Base-by-base conservation (phyloP, 306 rosid genomes). In the Heteromeles arbutifolia region DNA sequence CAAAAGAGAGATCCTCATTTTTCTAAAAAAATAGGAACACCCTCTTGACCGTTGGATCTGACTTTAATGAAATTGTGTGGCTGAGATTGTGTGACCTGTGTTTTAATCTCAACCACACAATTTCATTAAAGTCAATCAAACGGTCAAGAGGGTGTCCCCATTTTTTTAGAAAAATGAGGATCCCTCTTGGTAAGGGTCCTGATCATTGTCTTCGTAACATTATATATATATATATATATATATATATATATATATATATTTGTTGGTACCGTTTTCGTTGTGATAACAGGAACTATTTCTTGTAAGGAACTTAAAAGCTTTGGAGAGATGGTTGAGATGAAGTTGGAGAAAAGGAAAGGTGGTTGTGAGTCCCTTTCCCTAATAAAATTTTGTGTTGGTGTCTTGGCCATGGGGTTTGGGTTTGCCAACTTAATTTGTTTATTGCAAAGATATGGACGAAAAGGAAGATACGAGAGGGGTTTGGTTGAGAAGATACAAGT, bases 401-500 rank as follows among this genome's bases (percentile, higher is more conserved):
- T 8, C 56, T 59, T 26, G 21, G 61, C 12, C 9, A 19, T 45
- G 2, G 53, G 2, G 19, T 48, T 15, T 48, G 43, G 24, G 24
- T 4, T 34, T 66, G 64, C 52, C 59, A 58, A 70, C 53, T 29
- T 41, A 65, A 62, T 6, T 62, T 57, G 37, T 26, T 14, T 69
- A 56, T 75, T 24, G 54, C 39, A 32, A 71, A n/a, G 14, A 21
- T 71, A 61, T 39, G 79, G 39, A 34, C 39, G 8, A 75, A 19
- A 61, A 25, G 45, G 18, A 59, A 67, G 74, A 69, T 44, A 41
- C 2, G 54, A 15, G 21, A 18, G 78, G 52, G 48, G n/a, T 71
- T 64, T 77, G 63, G 83, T 78, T 68, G 74, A 69, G 83, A 77
- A 44, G 22, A n/a, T 73, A 11, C 58, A 21, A 24, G 70, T 79